Percentiles rank a stretch among this genome's conserved stretches.
Evolutionary conservation across 2,329 filamentous ascomycete species (phyloP).

Genomic region (Colletotrichum navitas): DNA sequence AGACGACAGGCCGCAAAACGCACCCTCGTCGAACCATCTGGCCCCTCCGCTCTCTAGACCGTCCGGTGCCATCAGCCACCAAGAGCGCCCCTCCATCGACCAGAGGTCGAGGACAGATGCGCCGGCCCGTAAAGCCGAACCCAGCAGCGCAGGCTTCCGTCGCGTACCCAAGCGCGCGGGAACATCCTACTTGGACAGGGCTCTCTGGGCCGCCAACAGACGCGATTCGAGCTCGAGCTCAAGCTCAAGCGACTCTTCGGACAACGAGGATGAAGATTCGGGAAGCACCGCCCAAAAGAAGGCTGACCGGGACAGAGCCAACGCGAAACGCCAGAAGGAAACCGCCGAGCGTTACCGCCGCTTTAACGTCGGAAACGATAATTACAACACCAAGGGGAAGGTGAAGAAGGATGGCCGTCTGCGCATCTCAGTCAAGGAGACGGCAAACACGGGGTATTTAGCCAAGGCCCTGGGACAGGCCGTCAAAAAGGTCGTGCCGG

Average conservation of each 20-base stretch:
- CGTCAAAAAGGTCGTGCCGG: conserved; percentile 63
- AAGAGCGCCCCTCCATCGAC: conserved; percentile 40
- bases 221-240: conserved; percentile 44
- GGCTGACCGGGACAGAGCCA: conserved; percentile 12
- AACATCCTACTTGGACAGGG: conserved; percentile 49
- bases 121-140: conserved; percentile 30
- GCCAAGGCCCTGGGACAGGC: conserved; percentile 78
- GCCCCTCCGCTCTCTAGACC: conserved; percentile 13
- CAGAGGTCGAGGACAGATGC: conserved; percentile 45
- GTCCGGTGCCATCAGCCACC: not conserved
- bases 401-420: conserved; percentile 78
- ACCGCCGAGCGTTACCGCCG: conserved; percentile 58
- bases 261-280: conserved; percentile 43
- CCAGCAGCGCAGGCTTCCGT: conserved; percentile 40
- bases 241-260: conserved; percentile 45
- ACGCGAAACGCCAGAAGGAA: conserved; percentile 30
- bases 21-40: conserved; percentile 39
- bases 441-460: conserved; percentile 76
- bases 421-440: conserved; percentile 79
- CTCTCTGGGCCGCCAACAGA: conserved; percentile 44
- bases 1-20: conserved; percentile 21
- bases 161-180: conserved; percentile 45
- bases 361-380: conserved; percentile 73
- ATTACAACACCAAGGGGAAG: conserved; percentile 74
- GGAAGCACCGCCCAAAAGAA: conserved; percentile 21